Percentiles rank a stretch among this genome's conserved stretches.
These are phyloP conservation scores for Toxicodendron radicans DNA, from an alignment of 345 rosid genomes.

Conservation along the genomic window DNA sequence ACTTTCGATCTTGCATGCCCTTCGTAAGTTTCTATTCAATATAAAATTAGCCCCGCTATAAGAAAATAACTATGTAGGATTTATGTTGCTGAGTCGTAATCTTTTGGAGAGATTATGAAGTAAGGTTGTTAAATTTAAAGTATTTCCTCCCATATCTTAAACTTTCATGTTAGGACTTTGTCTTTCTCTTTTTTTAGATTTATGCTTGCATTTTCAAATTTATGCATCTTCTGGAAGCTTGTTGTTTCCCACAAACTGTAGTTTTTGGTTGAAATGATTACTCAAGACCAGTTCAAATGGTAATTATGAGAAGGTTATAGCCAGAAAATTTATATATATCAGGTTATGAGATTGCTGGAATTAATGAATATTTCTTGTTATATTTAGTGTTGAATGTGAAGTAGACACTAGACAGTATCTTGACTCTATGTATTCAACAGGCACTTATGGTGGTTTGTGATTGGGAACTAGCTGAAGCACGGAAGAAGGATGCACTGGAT, in stretches of 20 bases:
- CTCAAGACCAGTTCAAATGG: not conserved
- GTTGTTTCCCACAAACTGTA: not conserved
- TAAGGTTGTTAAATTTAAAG: too few relatives aligned
- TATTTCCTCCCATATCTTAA: too few relatives aligned
- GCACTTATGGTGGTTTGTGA: slow-evolving; percentile 87
- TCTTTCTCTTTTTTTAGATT: not conserved
- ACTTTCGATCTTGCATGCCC: not conserved
- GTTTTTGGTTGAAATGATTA: not conserved
- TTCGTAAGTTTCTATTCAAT: not conserved
- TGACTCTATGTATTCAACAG: slow-evolving; percentile 37
- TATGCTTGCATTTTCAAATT: not conserved
- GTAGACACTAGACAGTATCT: slow-evolving; percentile 9
- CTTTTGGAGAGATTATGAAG: too few relatives aligned
- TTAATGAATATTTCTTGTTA: not conserved
- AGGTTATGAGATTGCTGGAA: not conserved
- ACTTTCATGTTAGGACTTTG: too few relatives aligned
- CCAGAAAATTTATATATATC: not conserved
- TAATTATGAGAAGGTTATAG: not conserved
- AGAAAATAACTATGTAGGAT: not conserved
- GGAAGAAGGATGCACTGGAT: slow-evolving; percentile 82
- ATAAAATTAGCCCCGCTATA: not conserved
- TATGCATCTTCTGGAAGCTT: not conserved
- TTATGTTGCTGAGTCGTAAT: not conserved
- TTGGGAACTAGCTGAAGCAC: slow-evolving; percentile 96
- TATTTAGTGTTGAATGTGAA: not conserved